A percentile compares a stretch with the other conserved stretches of the same genome.
Evolutionary conservation across 805 yeast species (phyloP).

Genomic region (Ogataea ganodermae): DNA sequence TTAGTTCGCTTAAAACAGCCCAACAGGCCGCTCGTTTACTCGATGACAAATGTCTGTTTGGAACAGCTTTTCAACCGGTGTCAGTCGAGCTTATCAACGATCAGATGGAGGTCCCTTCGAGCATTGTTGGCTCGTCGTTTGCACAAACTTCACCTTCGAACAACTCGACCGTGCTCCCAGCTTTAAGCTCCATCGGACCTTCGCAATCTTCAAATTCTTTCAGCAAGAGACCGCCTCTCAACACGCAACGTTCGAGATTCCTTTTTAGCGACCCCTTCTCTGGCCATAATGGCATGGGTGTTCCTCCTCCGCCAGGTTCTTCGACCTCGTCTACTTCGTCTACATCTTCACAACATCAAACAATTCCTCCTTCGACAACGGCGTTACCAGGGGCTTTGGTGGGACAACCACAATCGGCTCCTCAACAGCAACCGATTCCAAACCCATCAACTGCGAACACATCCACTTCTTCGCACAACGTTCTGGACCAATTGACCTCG

Average conservation of each 20-base stretch:
- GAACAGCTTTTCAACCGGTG: constrained; percentile 46
- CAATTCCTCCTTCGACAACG: constrained; percentile 13
- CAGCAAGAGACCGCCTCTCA: constrained; percentile 53
- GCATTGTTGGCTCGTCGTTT: constrained; percentile 19
- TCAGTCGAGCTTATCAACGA: constrained; percentile 44
- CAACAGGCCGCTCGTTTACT: constrained; percentile 42
- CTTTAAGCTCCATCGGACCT: constrained; percentile 13
- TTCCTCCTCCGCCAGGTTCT: constrained; percentile 19
- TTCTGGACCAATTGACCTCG: constrained; percentile 26
- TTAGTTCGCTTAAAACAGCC: constrained; percentile 46
- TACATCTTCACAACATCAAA: constrained; percentile 18
- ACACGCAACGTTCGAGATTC: constrained; percentile 65
- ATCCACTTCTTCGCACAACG: constrained; percentile 33
- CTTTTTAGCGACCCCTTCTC: constrained; percentile 65
- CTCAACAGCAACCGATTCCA: constrained; percentile 17
- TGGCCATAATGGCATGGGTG: constrained; percentile 16
- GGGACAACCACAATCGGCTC: constrained; percentile 9
- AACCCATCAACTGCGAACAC: constrained; percentile 28
- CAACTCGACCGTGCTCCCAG: constrained; percentile 18
- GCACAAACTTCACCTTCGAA: constrained; percentile 20
- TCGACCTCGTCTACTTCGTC: constrained; percentile 19
- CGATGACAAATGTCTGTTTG: constrained; percentile 49
- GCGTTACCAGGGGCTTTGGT: constrained; percentile 14
- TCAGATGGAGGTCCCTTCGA: constrained; percentile 12
- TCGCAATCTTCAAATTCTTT: constrained; percentile 13